Conservation (phyloP, 495 filamentous ascomycete species). For the Neurospora sp. region DNA sequence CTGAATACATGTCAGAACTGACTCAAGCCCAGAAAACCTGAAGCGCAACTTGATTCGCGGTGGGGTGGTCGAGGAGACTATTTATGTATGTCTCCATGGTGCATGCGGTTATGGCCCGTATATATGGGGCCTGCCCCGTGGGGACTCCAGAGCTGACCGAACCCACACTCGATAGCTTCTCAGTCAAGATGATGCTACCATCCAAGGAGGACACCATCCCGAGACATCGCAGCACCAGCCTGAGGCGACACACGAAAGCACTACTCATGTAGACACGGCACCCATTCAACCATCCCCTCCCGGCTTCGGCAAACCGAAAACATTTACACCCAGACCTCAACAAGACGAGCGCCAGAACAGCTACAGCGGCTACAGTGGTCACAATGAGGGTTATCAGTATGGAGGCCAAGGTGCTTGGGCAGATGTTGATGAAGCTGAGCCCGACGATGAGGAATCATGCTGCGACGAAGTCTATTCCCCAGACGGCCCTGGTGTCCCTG, state of each 20-base stretch:
- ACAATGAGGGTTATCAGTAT: background rate
- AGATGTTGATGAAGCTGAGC: conserved; percentile 13
- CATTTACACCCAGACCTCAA: background rate
- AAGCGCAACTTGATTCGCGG: conserved; percentile 51
- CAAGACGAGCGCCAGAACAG: background rate
- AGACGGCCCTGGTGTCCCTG: conserved; percentile 5
- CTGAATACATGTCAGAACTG: background rate
- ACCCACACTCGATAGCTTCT: conserved; percentile 32
- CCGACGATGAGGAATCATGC: conserved; percentile 15
- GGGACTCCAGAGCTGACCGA: conserved; percentile 5
- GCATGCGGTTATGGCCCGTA: background rate
- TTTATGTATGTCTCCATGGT: conserved; percentile 39
- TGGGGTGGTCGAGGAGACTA: conserved; percentile 49
- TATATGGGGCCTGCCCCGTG: background rate
- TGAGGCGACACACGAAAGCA: conserved; percentile 18
- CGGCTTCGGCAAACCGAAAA: background rate
- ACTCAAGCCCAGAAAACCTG: conserved; percentile 43
- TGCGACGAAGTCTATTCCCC: conserved; percentile 13
- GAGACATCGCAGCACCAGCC: conserved; percentile 7
- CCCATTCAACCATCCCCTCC: conserved; percentile 1
- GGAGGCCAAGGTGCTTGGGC: conserved; percentile 16
- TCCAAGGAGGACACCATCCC: conserved; percentile 8
- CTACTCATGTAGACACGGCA: conserved; percentile 10
- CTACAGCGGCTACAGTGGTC: conserved; percentile 1
- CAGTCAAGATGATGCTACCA: conserved; percentile 35